Evolutionary conservation across 2,329 filamentous ascomycete genomes (phyloP).

Genomic region (Colletotrichum lupini): DNA sequence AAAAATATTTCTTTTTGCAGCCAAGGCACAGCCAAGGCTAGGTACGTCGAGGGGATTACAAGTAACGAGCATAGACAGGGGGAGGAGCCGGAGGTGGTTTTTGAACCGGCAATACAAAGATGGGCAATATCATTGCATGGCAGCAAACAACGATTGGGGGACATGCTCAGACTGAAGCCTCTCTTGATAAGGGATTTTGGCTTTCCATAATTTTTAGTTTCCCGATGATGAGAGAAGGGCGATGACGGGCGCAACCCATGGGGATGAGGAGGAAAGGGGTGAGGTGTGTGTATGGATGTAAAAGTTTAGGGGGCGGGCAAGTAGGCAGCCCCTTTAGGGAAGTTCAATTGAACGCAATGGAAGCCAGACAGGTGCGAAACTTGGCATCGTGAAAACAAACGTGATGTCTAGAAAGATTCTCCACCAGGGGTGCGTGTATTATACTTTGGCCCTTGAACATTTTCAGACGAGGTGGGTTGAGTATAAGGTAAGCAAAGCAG

Average conservation of each 20-base stretch:
- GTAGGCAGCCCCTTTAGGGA: conserved; percentile 23
- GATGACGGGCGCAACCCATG: neutral
- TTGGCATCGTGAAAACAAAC: neutral
- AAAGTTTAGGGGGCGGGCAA: conserved; percentile 28
- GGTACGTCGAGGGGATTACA: conserved; percentile 9
- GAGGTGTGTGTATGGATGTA: neutral
- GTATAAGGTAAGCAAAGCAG: neutral
- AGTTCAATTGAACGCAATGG: conserved; percentile 31
- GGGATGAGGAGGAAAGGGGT: neutral
- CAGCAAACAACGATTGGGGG: conserved; percentile 16
- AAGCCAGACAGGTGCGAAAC: conserved; percentile 4
- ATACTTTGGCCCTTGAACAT: neutral
- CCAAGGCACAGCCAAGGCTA: conserved; percentile 15
- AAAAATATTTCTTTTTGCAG: conserved; percentile 19
- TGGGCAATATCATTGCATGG: conserved; percentile 34
- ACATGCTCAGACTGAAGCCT: conserved; percentile 22
- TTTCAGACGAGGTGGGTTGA: neutral
- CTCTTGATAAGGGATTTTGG: conserved; percentile 27
- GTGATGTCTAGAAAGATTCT: neutral
- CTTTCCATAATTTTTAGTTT: conserved; percentile 35
- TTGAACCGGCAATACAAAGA: conserved; percentile 36
- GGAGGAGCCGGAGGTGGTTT: conserved; percentile 19
- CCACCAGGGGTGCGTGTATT: neutral
- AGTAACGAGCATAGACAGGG: conserved; percentile 38
- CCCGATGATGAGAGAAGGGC: conserved; percentile 15